Percentiles rank a stretch among this genome's conserved stretches.
phyloP scores from a whole-genome alignment of 192 early-diverging fungal species.

The Podila verticillata region DNA sequence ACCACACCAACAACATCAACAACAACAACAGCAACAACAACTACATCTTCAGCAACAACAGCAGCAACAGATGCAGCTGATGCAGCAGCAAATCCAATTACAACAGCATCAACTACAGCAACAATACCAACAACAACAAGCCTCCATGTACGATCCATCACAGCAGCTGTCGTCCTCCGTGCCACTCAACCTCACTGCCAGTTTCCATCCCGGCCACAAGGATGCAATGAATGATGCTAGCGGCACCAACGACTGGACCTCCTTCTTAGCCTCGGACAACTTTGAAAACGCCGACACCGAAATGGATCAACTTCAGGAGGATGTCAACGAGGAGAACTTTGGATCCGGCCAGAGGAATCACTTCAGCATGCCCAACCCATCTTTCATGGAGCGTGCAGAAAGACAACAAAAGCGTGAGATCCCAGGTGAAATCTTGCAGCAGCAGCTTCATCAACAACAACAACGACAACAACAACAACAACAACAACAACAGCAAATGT shows the following conservation, averaged over 20 bases:
- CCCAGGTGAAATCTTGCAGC: conserved; percentile 8
- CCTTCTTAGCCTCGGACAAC: conserved; percentile 27
- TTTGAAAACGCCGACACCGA: conserved; percentile 19
- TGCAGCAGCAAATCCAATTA: conserved; percentile 4
- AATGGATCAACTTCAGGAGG: conserved; percentile 37
- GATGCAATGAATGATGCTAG: conserved; percentile 12
- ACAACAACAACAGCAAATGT: conserved; percentile 7
- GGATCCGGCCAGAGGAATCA: conserved; percentile 19
- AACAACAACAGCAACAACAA: conserved; percentile 14
- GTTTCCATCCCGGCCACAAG: conserved; percentile 34
- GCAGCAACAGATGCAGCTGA: neutral
- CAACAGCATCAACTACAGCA: neutral
- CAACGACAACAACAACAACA: conserved; percentile 3
- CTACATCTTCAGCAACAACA: conserved; percentile 15
- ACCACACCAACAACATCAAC: conserved; percentile 17
- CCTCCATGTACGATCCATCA: neutral
- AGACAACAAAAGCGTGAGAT: conserved; percentile 43
- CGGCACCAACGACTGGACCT: conserved; percentile 28
- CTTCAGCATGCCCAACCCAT: conserved; percentile 44
- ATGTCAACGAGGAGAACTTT: conserved; percentile 47
- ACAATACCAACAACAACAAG: neutral
- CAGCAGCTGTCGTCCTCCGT: conserved; percentile 2
- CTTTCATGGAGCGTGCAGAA: conserved; percentile 46
- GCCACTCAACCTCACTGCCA: neutral
- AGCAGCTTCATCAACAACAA: neutral